A percentile compares a stretch with the other conserved stretches of the same genome.
These are phyloP conservation scores for Rhizopus arrhizus DNA, from an alignment of 371 early-diverging fungal genomes.

Conservation along the genomic window DNA sequence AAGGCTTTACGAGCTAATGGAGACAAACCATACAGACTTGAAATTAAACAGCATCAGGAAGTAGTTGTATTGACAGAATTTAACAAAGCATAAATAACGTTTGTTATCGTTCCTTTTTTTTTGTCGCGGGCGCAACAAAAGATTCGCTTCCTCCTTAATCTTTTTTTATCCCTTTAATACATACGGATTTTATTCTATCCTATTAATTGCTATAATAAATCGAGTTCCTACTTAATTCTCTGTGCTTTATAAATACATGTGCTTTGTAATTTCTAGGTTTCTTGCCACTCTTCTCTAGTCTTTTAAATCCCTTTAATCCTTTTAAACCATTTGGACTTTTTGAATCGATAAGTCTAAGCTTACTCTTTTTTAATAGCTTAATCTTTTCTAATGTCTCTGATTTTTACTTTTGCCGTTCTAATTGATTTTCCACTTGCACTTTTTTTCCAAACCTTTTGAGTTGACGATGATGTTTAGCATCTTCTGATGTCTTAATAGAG, in stretches of 20 bases:
- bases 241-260: background rate
- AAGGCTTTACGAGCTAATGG: conserved; percentile 31
- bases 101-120: background rate
- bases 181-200: background rate
- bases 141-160: background rate
- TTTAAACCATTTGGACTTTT: no score
- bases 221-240: background rate
- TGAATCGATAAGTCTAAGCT: background rate
- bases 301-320: background rate
- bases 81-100: conserved; percentile 26
- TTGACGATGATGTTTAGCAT: no score
- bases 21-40: conserved; percentile 48
- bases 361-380: no score
- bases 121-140: conserved; percentile 3
- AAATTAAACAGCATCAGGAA: conserved; percentile 56
- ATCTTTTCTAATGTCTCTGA: no score
- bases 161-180: background rate
- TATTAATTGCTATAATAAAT: background rate
- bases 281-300: background rate
- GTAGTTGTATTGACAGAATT: conserved; percentile 48
- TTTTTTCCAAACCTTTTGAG: no score
- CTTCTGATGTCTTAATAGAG: no score
- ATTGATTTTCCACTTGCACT: no score
- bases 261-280: background rate
- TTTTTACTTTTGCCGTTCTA: no score